phyloP scores from a whole-genome alignment of 805 yeast genomes.

The Kodamaea neixiangensis region DNA sequence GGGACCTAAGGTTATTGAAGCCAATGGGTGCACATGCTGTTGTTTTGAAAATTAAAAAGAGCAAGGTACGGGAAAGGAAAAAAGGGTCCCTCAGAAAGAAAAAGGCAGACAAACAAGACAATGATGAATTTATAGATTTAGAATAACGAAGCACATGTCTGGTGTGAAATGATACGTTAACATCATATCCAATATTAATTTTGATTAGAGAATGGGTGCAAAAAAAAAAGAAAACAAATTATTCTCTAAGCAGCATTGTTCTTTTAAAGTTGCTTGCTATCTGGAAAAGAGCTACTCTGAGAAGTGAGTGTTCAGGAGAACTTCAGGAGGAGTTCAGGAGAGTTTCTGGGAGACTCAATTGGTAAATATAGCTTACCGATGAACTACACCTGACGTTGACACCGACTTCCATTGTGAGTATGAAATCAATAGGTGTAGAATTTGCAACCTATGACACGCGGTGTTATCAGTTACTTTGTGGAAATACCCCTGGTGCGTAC shows the following conservation, averaged over 20 bases:
- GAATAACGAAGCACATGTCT: background rate
- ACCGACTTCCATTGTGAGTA: no score
- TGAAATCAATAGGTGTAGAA: no score
- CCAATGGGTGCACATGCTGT: constrained; percentile 18
- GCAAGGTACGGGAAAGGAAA: background rate
- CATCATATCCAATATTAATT: background rate
- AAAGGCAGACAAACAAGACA: background rate
- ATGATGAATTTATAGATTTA: background rate
- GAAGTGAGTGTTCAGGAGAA: no score
- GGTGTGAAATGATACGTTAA: background rate
- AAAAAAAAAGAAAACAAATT: no score
- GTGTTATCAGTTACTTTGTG: no score
- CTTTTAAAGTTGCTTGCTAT: background rate
- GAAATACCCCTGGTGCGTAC: background rate
- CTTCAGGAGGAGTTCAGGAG: no score
- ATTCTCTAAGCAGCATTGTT: background rate
- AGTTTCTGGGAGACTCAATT: no score
- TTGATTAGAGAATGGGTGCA: background rate
- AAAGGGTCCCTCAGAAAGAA: background rate
- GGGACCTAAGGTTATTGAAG: constrained; percentile 12
- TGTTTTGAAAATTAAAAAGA: constrained; percentile 7
- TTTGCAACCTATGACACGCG: no score
- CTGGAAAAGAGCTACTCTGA: no score
- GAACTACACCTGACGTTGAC: no score
- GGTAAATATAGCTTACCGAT: no score